Percentiles rank a stretch among this genome's conserved stretches.
Conservation (phyloP, 306 rosid species). For the Cotoneaster glaucophyllus region DNA sequence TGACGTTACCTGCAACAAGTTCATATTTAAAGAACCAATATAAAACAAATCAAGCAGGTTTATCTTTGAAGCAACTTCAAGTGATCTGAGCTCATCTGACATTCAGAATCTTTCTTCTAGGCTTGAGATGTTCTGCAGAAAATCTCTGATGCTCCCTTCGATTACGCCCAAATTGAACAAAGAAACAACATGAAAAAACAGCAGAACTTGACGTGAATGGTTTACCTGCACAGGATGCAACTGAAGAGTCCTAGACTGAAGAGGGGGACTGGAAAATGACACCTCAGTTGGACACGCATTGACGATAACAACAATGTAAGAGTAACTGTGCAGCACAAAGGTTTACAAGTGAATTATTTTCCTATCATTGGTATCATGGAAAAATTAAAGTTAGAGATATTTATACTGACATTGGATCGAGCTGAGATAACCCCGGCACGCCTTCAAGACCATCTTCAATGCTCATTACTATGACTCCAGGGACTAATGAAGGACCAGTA, state of each 20-base stretch:
- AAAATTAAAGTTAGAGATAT: constrained; percentile 4
- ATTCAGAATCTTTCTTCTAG: not conserved
- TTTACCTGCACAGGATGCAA: constrained; percentile 85
- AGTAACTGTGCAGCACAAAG: constrained; percentile 47
- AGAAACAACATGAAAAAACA: not conserved
- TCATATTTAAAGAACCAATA: not conserved
- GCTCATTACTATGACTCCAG: constrained; percentile 79
- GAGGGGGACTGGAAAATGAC: constrained; percentile 45
- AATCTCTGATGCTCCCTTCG: not conserved
- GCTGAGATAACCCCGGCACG: constrained; percentile 66
- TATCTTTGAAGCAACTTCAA: not conserved
- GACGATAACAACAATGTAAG: constrained; percentile 61
- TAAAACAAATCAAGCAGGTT: not conserved
- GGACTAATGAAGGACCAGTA: constrained; percentile 55
- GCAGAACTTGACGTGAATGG: not conserved
- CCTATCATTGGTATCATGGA: not conserved
- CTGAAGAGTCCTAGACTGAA: constrained; percentile 50
- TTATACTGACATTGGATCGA: constrained; percentile 79
- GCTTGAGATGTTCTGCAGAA: not conserved
- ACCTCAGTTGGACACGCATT: constrained; percentile 72
- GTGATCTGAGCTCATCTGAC: not conserved
- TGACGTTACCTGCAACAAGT: constrained; percentile 45
- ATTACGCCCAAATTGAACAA: not conserved
- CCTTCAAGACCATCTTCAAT: constrained; percentile 84
- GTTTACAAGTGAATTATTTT: constrained; percentile 11